Evolutionary conservation across 371 early-diverging fungal species (phyloP), one percentile per base, ranked within the genome.

Genomic region (Thermomucor indicae-seudaticae): DNA sequence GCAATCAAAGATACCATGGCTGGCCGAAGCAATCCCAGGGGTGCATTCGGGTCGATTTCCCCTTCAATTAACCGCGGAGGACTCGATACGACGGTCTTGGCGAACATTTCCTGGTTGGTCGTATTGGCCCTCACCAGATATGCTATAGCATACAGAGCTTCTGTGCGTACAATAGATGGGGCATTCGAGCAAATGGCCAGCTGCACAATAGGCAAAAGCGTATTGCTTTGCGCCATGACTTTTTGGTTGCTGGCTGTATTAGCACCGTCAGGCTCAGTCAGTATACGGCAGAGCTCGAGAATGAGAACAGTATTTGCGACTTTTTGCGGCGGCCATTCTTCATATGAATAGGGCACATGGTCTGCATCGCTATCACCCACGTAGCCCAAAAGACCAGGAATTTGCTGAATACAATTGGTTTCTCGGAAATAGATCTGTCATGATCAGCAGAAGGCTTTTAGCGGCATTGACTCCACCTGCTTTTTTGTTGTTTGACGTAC

Each of bases 341-440:
- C 67, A 55, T 58, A 42, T 24, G 62, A 58, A 39, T 49, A 63
- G 47, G 78, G 61, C 11, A 70, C 66, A 66, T 72, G 77, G 41
- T 77, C 80, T 8, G 81, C 79, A n/a, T 75, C 77, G 19, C 72
- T 72, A 51, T 82, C 81, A 28, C 81, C 80, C 6, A 81, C 80
- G 52, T 71, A 81, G 10, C 79, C 81, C 8, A 91, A 68, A 31
- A 91, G 52, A 1, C 75, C 75, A 2, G 89, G 89, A 16, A 96
- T 86, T 30, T 84, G 81, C 49, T 92, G 90, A 47, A 96, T 91
- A 54, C 94, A 92, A 45, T 91, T 90, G 22, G 93, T 89, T 70
- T 97, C 98, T 24, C 97, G 89, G 65, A 97, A 97, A 55, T 91
- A 89, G 55, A 89, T 93, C 88, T 90, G 37, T 6, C 6, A 46